phyloP scores from a whole-genome alignment of 176 grass and related monocot genomes.

The Thalia dealbata region DNA sequence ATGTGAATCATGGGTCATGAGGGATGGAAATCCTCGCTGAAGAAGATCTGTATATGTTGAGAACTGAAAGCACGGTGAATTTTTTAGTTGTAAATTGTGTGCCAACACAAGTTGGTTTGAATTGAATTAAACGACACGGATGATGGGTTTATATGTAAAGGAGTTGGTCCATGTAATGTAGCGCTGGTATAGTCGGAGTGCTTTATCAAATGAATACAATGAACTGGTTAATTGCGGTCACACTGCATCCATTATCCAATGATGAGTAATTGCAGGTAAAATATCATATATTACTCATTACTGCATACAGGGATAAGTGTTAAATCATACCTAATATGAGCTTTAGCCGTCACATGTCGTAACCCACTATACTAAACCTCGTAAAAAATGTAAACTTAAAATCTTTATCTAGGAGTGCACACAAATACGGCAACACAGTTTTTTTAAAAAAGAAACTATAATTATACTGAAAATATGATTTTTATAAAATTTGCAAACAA shows the following conservation, averaged over 20 bases:
- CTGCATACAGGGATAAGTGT: too few relatives aligned
- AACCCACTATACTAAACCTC: too few relatives aligned
- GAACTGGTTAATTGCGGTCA: too few relatives aligned
- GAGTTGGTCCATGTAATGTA: not conserved
- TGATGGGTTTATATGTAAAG: not conserved
- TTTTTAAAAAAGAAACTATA: too few relatives aligned
- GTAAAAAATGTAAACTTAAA: too few relatives aligned
- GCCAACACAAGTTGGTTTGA: not conserved
- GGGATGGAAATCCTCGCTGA: not conserved
- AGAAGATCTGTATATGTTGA: not conserved
- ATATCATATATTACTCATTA: not conserved
- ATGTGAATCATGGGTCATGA: not conserved
- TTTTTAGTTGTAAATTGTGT: slow-evolving; percentile 2
- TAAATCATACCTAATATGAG: too few relatives aligned
- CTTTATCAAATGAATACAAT: not conserved
- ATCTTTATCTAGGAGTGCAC: too few relatives aligned
- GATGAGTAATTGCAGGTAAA: not conserved
- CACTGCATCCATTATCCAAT: not conserved
- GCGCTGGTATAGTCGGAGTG: not conserved
- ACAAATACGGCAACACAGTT: too few relatives aligned
- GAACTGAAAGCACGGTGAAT: not conserved
- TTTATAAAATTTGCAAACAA: too few relatives aligned
- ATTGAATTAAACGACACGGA: not conserved
- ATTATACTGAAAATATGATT: too few relatives aligned
- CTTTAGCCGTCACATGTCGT: too few relatives aligned